phyloP scores from a whole-genome alignment of 768 basidiomycete species.

The Roridomyces roridus region DNA sequence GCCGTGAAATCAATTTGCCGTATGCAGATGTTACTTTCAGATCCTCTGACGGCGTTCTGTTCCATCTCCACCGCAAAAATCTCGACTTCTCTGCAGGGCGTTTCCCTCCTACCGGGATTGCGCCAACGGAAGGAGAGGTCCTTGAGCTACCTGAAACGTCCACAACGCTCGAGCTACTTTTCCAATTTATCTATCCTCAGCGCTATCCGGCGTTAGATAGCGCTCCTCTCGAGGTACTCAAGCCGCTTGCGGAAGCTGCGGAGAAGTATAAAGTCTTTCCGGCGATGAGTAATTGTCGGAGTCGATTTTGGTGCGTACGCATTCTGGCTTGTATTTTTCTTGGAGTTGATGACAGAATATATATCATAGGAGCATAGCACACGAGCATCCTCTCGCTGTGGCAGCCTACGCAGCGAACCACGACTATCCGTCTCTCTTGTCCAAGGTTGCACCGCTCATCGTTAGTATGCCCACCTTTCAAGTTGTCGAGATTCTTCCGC shows the following conservation, averaged over 20 bases:
- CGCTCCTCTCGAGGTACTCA: slow-evolving; percentile 12
- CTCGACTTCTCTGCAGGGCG: slow-evolving; percentile 7
- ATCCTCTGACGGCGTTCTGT: slow-evolving; percentile 18
- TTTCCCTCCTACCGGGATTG: slow-evolving; percentile 7
- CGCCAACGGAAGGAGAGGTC: not conserved
- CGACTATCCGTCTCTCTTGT: slow-evolving; percentile 9
- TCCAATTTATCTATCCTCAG: slow-evolving; percentile 25
- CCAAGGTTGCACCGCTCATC: slow-evolving; percentile 11
- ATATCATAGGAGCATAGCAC: slow-evolving; percentile 9
- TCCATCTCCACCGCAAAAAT: slow-evolving; percentile 21
- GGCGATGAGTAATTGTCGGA: slow-evolving; percentile 18
- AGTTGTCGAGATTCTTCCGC: not conserved
- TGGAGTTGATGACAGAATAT: not conserved
- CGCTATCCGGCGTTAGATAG: slow-evolving; percentile 22
- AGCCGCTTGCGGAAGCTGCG: slow-evolving; percentile 19
- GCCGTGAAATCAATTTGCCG: too few relatives aligned
- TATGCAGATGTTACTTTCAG: slow-evolving; percentile 16
- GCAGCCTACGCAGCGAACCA: slow-evolving; percentile 7
- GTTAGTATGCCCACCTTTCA: not conserved
- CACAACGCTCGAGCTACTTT: slow-evolving; percentile 18
- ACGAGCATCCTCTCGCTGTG: slow-evolving; percentile 8
- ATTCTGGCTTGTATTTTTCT: not conserved
- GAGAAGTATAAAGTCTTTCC: slow-evolving; percentile 27
- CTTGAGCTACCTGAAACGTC: not conserved
- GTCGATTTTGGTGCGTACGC: not conserved